Percentiles rank a stretch among this genome's conserved stretches.
Evolutionary conservation across 768 basidiomycete species (phyloP).

Genomic region (Exsudoporus frostii): DNA sequence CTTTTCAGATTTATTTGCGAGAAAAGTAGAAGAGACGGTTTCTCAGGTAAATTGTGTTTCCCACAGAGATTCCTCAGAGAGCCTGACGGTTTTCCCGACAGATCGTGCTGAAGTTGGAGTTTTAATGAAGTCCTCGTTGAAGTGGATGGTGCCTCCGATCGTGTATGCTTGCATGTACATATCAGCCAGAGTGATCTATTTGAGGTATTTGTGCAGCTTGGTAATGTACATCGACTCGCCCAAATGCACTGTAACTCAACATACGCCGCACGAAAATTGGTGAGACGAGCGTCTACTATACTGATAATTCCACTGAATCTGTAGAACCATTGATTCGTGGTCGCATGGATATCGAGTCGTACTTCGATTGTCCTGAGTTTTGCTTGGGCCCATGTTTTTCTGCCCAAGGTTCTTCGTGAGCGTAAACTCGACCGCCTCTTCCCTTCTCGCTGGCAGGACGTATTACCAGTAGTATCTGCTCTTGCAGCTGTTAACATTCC

Average conservation of each 20-base stretch:
- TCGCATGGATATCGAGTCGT: background rate
- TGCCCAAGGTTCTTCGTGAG: no score
- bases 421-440: background rate
- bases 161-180: background rate
- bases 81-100: background rate
- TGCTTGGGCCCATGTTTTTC: background rate
- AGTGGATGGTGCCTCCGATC: background rate
- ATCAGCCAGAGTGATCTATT: background rate
- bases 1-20: background rate
- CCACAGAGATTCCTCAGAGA: background rate
- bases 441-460: background rate
- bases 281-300: background rate
- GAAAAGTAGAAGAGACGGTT: slow-evolving; percentile 8
- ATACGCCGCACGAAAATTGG: background rate
- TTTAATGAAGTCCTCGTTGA: background rate
- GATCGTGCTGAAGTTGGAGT: background rate
- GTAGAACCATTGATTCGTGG: background rate
- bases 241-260: background rate
- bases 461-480: background rate
- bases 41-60: background rate
- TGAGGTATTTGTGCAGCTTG: background rate
- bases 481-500: no score
- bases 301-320: background rate
- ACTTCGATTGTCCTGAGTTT: no score
- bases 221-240: no score